Evolutionary conservation across 805 yeast species (phyloP).

Genomic region (Ogataea parapolymorpha): DNA sequence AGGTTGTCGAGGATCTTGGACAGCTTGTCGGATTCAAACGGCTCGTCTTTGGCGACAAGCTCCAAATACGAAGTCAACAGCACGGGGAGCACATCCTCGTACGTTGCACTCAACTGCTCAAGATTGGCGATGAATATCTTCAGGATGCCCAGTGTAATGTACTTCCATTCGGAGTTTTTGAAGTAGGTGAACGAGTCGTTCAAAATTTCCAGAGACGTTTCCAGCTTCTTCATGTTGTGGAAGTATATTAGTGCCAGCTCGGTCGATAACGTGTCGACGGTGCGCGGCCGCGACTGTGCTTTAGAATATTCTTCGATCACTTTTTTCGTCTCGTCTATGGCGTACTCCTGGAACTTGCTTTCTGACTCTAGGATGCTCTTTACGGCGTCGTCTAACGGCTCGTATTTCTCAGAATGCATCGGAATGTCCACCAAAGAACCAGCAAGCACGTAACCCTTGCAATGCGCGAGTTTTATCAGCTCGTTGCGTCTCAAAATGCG

Average conservation of each 20-base stretch:
- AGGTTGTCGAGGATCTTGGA: slow-evolving; percentile 13
- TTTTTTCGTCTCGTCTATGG: slow-evolving; percentile 51
- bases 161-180: slow-evolving; percentile 68
- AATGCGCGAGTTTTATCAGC: slow-evolving; percentile 34
- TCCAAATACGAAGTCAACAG: slow-evolving; percentile 40
- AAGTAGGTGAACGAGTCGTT: slow-evolving; percentile 69
- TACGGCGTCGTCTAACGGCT: slow-evolving; percentile 17
- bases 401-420: slow-evolving; percentile 4
- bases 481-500: slow-evolving; percentile 45
- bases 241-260: slow-evolving; percentile 70
- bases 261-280: slow-evolving; percentile 69
- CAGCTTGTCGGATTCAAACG: slow-evolving; percentile 24
- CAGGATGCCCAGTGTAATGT: slow-evolving; percentile 62
- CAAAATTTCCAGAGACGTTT: slow-evolving; percentile 59
- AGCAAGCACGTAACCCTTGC: slow-evolving; percentile 28
- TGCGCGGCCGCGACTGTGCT: slow-evolving; percentile 52
- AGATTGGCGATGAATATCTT: slow-evolving; percentile 69
- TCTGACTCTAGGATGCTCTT: slow-evolving; percentile 30
- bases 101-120: slow-evolving; percentile 34
- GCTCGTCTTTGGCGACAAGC: slow-evolving; percentile 24
- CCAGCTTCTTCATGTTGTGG: slow-evolving; percentile 53
- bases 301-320: slow-evolving; percentile 51
- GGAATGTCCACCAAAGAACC: slow-evolving; percentile 29
- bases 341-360: slow-evolving; percentile 38
- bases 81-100: slow-evolving; percentile 22